Conservation (phyloP, 208 protist genomes). For the Trypanosomatidae sp. region DNA sequence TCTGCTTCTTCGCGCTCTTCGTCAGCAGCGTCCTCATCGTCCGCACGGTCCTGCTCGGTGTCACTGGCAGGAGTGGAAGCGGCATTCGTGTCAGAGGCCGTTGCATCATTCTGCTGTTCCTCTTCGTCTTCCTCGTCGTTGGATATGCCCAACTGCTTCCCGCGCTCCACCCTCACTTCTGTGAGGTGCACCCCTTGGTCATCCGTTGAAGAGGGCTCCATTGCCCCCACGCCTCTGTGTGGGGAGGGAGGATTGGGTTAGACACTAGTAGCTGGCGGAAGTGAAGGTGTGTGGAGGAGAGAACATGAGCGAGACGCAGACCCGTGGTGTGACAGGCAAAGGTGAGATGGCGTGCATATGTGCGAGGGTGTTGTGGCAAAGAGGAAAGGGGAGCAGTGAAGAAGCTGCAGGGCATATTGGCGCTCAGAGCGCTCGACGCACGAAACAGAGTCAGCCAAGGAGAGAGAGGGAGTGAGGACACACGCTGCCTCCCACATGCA, state of each 20-base stretch:
- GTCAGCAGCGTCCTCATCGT: slow-evolving; percentile 8
- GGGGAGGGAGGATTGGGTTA: too few relatives aligned
- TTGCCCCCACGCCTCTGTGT: not conserved
- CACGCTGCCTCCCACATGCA: not conserved
- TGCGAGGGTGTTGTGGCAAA: not conserved
- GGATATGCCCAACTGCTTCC: slow-evolving; percentile 13
- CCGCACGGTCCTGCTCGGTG: not conserved
- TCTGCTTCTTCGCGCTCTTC: slow-evolving; percentile 14
- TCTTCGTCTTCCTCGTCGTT: slow-evolving; percentile 26
- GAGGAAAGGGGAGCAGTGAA: not conserved
- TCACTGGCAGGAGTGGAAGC: slow-evolving; percentile 8
- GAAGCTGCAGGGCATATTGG: not conserved
- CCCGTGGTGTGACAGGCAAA: not conserved
- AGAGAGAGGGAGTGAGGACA: not conserved
- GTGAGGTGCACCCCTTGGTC: not conserved
- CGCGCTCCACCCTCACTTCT: not conserved
- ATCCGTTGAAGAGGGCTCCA: slow-evolving; percentile 1
- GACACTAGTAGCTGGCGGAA: not conserved
- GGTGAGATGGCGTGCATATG: not conserved
- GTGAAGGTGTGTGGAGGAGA: not conserved
- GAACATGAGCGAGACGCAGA: not conserved
- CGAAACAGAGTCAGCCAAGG: not conserved
- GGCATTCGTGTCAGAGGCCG: not conserved
- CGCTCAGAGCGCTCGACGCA: not conserved
- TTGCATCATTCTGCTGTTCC: slow-evolving; percentile 12